phyloP scores from a whole-genome alignment of 306 rosid genomes.

The Prinsepia uniflora region DNA sequence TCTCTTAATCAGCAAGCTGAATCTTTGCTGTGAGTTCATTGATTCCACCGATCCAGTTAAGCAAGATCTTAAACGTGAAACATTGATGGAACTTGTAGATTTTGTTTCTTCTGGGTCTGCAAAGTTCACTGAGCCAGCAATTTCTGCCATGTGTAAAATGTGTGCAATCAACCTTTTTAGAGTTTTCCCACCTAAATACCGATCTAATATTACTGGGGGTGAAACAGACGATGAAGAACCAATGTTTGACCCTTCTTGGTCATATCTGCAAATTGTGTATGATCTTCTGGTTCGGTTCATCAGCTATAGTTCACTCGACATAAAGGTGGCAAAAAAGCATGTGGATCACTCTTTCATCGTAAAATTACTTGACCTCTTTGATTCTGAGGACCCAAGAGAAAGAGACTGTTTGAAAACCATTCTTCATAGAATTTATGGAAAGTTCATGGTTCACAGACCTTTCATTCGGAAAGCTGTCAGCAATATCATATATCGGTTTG shows the following conservation, averaged over 20 bases:
- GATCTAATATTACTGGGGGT: slow-evolving; percentile 57
- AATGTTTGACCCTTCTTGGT: slow-evolving; percentile 96
- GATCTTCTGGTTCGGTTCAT: slow-evolving; percentile 84
- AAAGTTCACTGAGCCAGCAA: slow-evolving; percentile 82
- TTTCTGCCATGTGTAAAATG: slow-evolving; percentile 84
- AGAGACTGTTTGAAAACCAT: slow-evolving; percentile 95
- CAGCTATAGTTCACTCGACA: slow-evolving; percentile 66
- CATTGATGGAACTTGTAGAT: slow-evolving; percentile 75
- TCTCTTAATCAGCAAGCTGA: slow-evolving; percentile 81
- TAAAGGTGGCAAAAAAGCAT: slow-evolving; percentile 74
- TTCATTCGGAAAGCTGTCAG: slow-evolving; percentile 83
- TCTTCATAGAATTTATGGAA: slow-evolving; percentile 89
- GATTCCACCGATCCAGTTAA: slow-evolving; percentile 67
- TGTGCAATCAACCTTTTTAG: slow-evolving; percentile 81
- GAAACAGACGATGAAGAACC: slow-evolving; percentile 96
- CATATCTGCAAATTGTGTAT: slow-evolving; percentile 82
- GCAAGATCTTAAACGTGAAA: slow-evolving; percentile 84
- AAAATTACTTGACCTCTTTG: slow-evolving; percentile 90
- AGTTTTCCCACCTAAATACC: slow-evolving; percentile 87
- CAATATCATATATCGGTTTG: slow-evolving; percentile 78
- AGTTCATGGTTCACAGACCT: slow-evolving; percentile 95
- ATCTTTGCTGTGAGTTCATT: slow-evolving; percentile 68
- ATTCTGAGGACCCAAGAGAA: slow-evolving; percentile 97
- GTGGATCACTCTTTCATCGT: slow-evolving; percentile 75
- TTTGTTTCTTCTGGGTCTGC: slow-evolving; percentile 86